A percentile compares a stretch with the other conserved stretches of the same genome.
Evolutionary conservation across 495 filamentous ascomycete genomes (phyloP).

Genomic region (Daldinia decipiens): DNA sequence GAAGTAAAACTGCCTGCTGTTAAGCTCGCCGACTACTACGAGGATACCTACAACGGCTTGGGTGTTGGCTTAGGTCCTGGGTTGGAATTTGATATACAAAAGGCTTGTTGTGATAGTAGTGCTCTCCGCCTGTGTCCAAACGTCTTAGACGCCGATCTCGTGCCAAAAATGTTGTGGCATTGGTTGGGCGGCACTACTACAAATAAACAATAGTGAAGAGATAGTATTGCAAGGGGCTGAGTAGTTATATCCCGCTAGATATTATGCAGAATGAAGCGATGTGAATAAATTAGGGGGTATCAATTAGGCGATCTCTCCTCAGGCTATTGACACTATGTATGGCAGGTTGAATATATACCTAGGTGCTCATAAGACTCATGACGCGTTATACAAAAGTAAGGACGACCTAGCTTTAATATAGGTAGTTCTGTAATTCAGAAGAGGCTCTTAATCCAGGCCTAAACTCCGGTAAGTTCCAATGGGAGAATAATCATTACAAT

Average conservation of each 20-base stretch:
- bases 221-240: not conserved
- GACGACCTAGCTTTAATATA: constrained; percentile 7
- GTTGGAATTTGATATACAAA: constrained; percentile 36
- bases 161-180: constrained; percentile 42
- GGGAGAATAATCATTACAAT: constrained; percentile 30
- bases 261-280: not conserved
- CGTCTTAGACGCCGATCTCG: constrained; percentile 31
- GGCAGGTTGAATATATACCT: not conserved
- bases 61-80: constrained; percentile 18
- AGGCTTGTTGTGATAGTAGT: constrained; percentile 38
- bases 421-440: constrained; percentile 25
- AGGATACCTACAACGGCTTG: constrained; percentile 48
- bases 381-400: constrained; percentile 4
- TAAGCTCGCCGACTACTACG: constrained; percentile 61
- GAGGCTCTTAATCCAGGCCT: constrained; percentile 13
- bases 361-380: constrained; percentile 2
- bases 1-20: constrained; percentile 54
- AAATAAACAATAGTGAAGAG: not conserved
- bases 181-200: constrained; percentile 25
- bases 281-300: not conserved
- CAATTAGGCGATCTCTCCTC: not conserved
- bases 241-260: not conserved
- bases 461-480: constrained; percentile 33
- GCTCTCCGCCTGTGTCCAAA: constrained; percentile 40
- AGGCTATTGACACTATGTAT: constrained; percentile 5